Conservation (phyloP, 495 filamentous ascomycete species). For the Symbiotaphrina buchneri region DNA sequence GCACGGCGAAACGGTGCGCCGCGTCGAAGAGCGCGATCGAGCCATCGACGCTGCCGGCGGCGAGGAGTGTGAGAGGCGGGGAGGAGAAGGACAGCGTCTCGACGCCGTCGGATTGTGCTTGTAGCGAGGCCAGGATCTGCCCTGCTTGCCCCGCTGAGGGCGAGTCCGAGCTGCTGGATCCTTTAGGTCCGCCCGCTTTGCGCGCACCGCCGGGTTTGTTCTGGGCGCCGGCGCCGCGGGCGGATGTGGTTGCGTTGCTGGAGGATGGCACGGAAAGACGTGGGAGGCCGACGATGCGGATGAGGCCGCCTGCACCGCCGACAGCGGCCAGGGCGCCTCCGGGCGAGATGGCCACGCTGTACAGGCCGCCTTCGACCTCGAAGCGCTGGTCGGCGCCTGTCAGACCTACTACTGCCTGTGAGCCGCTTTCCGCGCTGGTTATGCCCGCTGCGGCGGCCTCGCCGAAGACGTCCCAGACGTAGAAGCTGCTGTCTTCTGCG, state of each 20-base stretch:
- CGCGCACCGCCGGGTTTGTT: conserved; percentile 17
- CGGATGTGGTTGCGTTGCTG: conserved; percentile 12
- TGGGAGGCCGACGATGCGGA: conserved; percentile 69
- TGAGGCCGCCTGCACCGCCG: conserved; percentile 66
- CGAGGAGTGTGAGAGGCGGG: conserved; percentile 52
- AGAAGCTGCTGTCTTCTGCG: conserved; percentile 67
- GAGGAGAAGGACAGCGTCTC: conserved; percentile 74
- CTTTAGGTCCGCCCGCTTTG: conserved; percentile 9
- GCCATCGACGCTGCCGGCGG: conserved; percentile 77
- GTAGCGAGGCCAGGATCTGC: conserved; percentile 49
- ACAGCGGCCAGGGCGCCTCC: conserved; percentile 56
- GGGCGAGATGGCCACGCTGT: conserved; percentile 63
- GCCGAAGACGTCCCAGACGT: conserved; percentile 85
- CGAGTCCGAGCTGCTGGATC: conserved; percentile 3
- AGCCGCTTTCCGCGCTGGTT: conserved; percentile 37
- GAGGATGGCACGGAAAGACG: conserved; percentile 22
- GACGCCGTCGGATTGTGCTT: conserved; percentile 53
- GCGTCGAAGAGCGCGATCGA: conserved; percentile 76
- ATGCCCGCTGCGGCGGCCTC: conserved; percentile 55
- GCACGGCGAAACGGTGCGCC: conserved; percentile 57
- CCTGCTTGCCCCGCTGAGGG: conserved; percentile 39
- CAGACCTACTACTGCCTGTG: conserved; percentile 58
- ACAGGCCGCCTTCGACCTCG: conserved; percentile 75
- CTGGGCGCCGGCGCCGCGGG: conserved; percentile 19
- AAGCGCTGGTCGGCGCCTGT: conserved; percentile 74